Conservation (phyloP, 768 basidiomycete species). For the Mycena epipterygia region DNA sequence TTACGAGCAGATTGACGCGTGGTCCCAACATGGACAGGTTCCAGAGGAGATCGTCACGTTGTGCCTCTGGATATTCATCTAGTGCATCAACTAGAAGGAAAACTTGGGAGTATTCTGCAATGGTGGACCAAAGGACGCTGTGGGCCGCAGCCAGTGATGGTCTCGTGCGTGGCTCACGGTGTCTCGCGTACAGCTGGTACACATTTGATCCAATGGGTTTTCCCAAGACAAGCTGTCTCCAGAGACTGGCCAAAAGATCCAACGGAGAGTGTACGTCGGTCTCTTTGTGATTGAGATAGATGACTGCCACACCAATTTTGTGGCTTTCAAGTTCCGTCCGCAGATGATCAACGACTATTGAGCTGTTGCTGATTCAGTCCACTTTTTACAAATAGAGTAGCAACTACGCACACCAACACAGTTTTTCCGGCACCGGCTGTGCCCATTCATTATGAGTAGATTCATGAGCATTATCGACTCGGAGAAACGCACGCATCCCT, state of each 20-base stretch:
- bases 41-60: neutral
- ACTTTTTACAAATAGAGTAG: no score
- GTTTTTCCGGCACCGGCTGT: slow-evolving; percentile 18
- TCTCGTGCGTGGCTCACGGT: neutral
- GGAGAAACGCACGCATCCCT: slow-evolving; percentile 2
- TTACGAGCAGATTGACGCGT: neutral
- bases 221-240: no score
- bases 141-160: slow-evolving; percentile 2
- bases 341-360: no score
- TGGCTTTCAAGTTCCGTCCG: no score
- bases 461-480: no score
- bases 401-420: neutral
- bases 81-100: slow-evolving; percentile 20
- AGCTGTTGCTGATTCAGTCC: no score
- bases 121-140: neutral
- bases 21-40: neutral
- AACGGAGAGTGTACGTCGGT: neutral
- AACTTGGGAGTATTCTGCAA: neutral
- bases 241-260: no score
- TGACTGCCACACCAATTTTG: no score
- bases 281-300: slow-evolving; percentile 27
- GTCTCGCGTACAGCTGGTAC: neutral
- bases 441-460: no score
- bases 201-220: neutral
- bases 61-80: no score